Conservation (phyloP, 2,329 filamentous ascomycete genomes). For the Tolypocladium album region DNA sequence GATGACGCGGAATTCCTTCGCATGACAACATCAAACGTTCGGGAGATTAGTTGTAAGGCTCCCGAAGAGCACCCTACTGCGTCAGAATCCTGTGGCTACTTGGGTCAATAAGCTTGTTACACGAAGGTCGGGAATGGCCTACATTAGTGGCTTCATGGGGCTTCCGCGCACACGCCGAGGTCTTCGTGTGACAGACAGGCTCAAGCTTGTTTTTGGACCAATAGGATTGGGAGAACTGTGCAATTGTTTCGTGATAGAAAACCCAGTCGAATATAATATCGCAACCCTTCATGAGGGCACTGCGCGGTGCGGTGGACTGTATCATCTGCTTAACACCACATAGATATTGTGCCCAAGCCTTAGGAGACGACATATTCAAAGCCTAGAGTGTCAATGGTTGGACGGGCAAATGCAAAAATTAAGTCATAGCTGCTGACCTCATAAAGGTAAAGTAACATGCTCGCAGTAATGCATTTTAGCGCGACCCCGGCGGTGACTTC, state of each 20-base stretch:
- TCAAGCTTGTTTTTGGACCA: background rate
- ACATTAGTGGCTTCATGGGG: background rate
- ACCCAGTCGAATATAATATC: background rate
- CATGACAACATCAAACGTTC: background rate
- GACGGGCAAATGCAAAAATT: background rate
- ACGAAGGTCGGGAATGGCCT: background rate
- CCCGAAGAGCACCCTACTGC: background rate
- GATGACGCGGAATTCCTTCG: background rate
- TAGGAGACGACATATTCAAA: background rate
- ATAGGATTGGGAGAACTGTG: background rate
- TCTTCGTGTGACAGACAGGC: background rate
- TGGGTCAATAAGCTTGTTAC: background rate
- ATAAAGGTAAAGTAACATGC: background rate
- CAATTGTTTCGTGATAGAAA: background rate
- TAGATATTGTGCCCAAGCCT: background rate
- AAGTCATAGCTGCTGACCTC: background rate
- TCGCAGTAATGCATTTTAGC: background rate
- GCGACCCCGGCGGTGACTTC: background rate
- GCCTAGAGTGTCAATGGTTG: background rate
- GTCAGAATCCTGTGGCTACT: background rate
- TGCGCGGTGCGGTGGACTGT: background rate
- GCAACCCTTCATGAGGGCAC: background rate
- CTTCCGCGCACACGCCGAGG: background rate
- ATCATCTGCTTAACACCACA: background rate
- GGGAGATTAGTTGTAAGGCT: background rate